These are phyloP conservation scores for Theobroma cacao DNA, from an alignment of 345 rosid species.

Conservation along the genomic window DNA sequence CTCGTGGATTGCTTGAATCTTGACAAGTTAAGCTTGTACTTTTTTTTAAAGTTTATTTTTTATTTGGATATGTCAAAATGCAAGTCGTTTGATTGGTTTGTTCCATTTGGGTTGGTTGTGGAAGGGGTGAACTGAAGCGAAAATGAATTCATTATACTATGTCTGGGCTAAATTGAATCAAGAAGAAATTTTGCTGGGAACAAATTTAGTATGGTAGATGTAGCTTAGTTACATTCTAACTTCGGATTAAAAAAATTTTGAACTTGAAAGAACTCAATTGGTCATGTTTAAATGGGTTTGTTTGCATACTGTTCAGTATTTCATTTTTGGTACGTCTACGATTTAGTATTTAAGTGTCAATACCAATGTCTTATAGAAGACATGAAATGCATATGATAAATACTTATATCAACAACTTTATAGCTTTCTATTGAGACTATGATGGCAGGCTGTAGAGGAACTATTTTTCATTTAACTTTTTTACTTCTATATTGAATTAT, in stretches of 20 bases:
- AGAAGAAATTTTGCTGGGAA: no score
- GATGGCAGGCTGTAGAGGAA: neutral
- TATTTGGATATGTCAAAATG: neutral
- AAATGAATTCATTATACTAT: neutral
- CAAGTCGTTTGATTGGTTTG: neutral
- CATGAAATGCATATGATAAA: neutral
- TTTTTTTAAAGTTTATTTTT: neutral
- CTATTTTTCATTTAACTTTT: neutral
- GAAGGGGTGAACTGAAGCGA: neutral
- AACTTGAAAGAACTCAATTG: neutral
- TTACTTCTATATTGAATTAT: neutral
- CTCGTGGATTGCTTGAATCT: neutral
- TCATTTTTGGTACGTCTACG: neutral
- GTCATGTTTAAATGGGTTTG: neutral
- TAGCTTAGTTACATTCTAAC: neutral
- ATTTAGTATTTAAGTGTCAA: neutral
- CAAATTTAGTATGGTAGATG: neutral
- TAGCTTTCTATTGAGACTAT: neutral
- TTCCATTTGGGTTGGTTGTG: conserved; percentile 1
- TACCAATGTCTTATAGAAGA: neutral
- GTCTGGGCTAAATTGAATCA: neutral
- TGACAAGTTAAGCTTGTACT: neutral
- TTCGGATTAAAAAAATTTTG: neutral
- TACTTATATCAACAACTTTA: neutral
- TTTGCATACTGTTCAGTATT: neutral